Evolutionary conservation across 1,284 basidiomycete genomes (phyloP), one percentile per base, ranked within the genome.

Genomic region (Anthracocystis setariae): DNA sequence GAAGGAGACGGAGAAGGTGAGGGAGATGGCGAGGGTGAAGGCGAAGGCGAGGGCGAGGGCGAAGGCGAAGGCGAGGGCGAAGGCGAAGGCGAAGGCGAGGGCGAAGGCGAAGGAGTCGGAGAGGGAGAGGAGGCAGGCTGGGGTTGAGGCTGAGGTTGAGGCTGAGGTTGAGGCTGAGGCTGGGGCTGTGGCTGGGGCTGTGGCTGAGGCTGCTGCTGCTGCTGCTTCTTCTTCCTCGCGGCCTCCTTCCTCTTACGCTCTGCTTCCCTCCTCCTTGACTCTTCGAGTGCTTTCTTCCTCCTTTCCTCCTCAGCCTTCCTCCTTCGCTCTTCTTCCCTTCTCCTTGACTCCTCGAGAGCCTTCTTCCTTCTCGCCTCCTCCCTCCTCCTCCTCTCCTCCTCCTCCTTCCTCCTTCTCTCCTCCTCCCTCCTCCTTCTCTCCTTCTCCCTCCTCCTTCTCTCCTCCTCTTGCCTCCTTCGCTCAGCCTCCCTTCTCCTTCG

Each of bases 1-100:
- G 49, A 50, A n/a, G 46, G 32, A 4, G 64, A 51, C 45, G 46
- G 56, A 4, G 64, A 45, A 8, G 55, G 54, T 9, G 60, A 24
- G 12, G 63, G 17, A 8, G 51, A 40, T 3, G 64, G 52, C 2
- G 45, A 46, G 18, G 4, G 47, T 20, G n/a, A n/a, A n/a, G n/a
- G n/a, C n/a, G n/a, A n/a, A n/a, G n/a, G n/a, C n/a, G n/a, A n/a
- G n/a, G n/a, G n/a, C n/a, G n/a, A n/a, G n/a, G n/a, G n/a, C n/a
- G n/a, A n/a, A n/a, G n/a, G n/a, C n/a, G n/a, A n/a, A n/a, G 53
- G 40, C 2, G 44, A 37, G 12, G 42, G 46, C n/a, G 37, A 32
- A 2, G 46, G 3, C 24, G 46, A 27, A 20, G 54, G 21, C 8
- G 54, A 27, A 37, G 33, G 29, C 7, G 24, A 33, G 12, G 46